A percentile compares a stretch with the other conserved stretches of the same genome.
Evolutionary conservation across 768 basidiomycete species (phyloP).

Genomic region (Mycena albidolilacea): DNA sequence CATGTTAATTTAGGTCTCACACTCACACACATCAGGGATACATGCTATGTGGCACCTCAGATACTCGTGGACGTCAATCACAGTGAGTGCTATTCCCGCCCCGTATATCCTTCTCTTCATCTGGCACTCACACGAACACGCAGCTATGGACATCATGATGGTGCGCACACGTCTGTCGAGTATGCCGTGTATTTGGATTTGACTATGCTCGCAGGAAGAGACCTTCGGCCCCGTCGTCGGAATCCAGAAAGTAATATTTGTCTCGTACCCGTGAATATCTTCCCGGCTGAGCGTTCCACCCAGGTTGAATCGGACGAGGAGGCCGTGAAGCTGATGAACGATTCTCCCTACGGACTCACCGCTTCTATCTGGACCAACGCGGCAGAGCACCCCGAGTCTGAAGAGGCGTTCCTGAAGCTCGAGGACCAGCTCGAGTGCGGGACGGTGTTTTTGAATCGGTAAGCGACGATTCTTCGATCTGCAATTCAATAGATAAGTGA

Average conservation of each 20-base stretch:
- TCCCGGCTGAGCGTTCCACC: conserved; percentile 42
- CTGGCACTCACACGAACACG: conserved; percentile 20
- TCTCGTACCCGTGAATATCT: not conserved
- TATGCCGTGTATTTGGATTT: not conserved
- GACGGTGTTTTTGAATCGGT: conserved; percentile 95
- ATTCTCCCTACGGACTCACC: conserved; percentile 95
- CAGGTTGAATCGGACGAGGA: conserved; percentile 87
- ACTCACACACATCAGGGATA: conserved; percentile 64
- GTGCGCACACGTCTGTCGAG: conserved; percentile 53
- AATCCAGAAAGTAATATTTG: conserved; percentile 83
- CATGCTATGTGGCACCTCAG: conserved; percentile 92
- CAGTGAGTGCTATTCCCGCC: conserved; percentile 62
- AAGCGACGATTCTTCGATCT: conserved; percentile 23
- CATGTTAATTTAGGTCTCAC: not conserved
- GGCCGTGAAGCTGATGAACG: conserved; percentile 94
- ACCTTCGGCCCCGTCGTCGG: conserved; percentile 96
- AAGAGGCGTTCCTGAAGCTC: conserved; percentile 76
- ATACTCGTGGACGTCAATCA: conserved; percentile 93
- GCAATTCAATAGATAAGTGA: not conserved
- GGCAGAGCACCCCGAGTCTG: conserved; percentile 70
- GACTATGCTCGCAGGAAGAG: conserved; percentile 70
- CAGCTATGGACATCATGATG: conserved; percentile 95
- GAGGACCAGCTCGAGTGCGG: conserved; percentile 86
- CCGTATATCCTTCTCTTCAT: not conserved
- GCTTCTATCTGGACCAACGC: conserved; percentile 95